Percentiles rank a stretch among this genome's conserved stretches.
Evolutionary conservation across 768 basidiomycete genomes (phyloP).

Genomic region (Neoboletus brunneissimus): DNA sequence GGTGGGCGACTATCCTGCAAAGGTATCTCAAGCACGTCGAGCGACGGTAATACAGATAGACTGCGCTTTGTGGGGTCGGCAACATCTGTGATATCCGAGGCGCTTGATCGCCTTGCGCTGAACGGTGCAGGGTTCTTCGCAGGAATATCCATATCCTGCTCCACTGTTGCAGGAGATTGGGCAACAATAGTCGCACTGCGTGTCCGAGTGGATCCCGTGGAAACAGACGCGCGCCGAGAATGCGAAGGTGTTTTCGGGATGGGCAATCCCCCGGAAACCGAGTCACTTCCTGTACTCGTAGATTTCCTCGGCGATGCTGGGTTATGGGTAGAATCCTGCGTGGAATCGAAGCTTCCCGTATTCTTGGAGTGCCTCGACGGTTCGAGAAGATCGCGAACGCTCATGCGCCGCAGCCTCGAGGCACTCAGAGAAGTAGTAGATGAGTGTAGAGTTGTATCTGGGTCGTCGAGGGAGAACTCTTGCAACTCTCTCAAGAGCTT

Average conservation of each 20-base stretch:
- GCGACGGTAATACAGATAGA: conserved; percentile 4
- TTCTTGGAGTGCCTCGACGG: conserved; percentile 11
- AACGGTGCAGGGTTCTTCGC: conserved; percentile 1
- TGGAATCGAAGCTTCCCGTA: conserved; percentile 3
- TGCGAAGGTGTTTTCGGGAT: conserved; percentile 20
- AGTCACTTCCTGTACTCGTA: conserved; percentile 6
- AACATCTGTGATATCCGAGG: neutral
- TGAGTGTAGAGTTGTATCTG: conserved; percentile 7
- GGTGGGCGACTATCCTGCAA: conserved; percentile 12
- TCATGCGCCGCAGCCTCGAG: conserved; percentile 15
- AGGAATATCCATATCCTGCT: neutral
- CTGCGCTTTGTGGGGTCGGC: neutral
- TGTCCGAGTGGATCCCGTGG: conserved; percentile 13
- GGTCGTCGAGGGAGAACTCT: conserved; percentile 13
- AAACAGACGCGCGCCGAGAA: conserved; percentile 19
- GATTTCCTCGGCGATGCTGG: conserved; percentile 9
- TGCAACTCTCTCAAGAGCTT: conserved; percentile 24
- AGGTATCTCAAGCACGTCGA: conserved; percentile 16
- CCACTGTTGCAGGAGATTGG: conserved; percentile 5
- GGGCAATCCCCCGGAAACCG: neutral
- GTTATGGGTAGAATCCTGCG: conserved; percentile 2
- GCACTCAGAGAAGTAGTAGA: neutral
- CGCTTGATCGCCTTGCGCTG: neutral
- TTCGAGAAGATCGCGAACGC: conserved; percentile 26
- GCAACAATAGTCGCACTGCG: conserved; percentile 15